Evolutionary conservation across 2,329 filamentous ascomycete species (phyloP), one percentile per base, ranked within the genome.

Genomic region (Penicillium sp.): DNA sequence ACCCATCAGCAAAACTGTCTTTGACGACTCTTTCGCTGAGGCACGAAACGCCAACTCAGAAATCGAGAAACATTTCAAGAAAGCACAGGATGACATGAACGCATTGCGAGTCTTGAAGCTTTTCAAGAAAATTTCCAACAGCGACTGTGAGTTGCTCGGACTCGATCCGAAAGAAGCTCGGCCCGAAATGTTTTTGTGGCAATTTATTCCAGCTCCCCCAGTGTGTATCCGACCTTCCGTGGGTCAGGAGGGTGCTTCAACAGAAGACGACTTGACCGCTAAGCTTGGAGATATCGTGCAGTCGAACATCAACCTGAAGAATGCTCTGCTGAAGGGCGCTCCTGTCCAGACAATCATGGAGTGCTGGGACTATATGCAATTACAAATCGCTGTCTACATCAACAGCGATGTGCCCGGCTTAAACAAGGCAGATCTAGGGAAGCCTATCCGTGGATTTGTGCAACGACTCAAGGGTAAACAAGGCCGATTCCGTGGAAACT

Each of bases 151-250:
- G 67, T 77, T 98, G 24, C 76, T 98, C 1, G 91, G 91, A 4
- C 81, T 98, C 60, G 84, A 96, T 61, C 88, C 90, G 1, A 78
- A 81, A 11, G 90, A 95, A 59, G 89, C 89, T 9, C 81, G 90
- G 13, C 93, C 93, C 0, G 93, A 98, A 66, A 95, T 95, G 83
- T 94, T 97, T 67, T 82, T 98, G 39, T 98, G 93, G 93, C 90
- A 95, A 64, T 95, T 90, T 62, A 79, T 98, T 33, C 93, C 93
- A 1, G 91, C 91, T 0, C 91, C 93, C 1, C 93, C 93, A 0
- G 88, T 97, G 5, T 94, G 89, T 58, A 95, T 98, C 60, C 81
- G 93, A 50, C 93, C 93, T 0, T 96, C 90, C 0, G 93, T 98
- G 13, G 86, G 86, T 28, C 93, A 97, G 67, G 93, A 97, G 54